Conservation (phyloP, 2,329 filamentous ascomycete species). For the Microdochium nivale region DNA sequence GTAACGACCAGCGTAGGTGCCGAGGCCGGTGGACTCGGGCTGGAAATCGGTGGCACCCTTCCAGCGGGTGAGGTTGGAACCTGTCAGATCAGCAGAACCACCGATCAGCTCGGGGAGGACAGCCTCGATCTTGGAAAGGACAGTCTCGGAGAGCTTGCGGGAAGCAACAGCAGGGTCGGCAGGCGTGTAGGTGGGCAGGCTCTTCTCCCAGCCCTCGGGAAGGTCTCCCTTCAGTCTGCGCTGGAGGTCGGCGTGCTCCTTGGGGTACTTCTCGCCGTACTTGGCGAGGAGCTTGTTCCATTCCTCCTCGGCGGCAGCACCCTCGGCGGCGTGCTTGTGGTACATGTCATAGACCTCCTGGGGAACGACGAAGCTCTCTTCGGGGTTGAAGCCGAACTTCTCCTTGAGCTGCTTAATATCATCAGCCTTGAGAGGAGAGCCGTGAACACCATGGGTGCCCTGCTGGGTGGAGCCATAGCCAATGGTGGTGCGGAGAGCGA, state of each 20-base stretch:
- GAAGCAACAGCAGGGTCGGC: conserved; percentile 79
- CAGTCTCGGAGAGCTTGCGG: conserved; percentile 91
- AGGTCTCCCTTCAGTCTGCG: conserved; percentile 78
- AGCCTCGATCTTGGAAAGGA: conserved; percentile 79
- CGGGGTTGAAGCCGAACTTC: conserved; percentile 93
- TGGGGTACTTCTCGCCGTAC: conserved; percentile 71
- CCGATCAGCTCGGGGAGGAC: conserved; percentile 85
- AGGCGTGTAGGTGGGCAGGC: conserved; percentile 82
- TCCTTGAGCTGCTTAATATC: conserved; percentile 90
- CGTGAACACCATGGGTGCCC: conserved; percentile 93
- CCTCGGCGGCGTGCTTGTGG: conserved; percentile 73
- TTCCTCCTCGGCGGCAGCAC: conserved; percentile 83
- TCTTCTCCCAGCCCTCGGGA: conserved; percentile 94
- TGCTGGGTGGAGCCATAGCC: conserved; percentile 89
- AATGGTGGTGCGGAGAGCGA: conserved; percentile 96
- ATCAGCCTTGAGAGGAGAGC: conserved; percentile 88
- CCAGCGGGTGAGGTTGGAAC: conserved; percentile 97
- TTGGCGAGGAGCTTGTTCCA: conserved; percentile 92
- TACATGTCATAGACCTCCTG: conserved; percentile 92
- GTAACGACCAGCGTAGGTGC: conserved; percentile 86
- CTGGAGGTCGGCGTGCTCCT: conserved; percentile 70
- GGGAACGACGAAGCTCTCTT: conserved; percentile 86
- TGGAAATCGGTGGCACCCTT: conserved; percentile 98
- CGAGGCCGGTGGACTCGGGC: conserved; percentile 75
- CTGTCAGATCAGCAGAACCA: conserved; percentile 94